A percentile compares a stretch with the other conserved stretches of the same genome.
These are phyloP conservation scores for Oleoguttula mirabilis DNA, from an alignment of 495 filamentous ascomycete genomes.

Conservation along the genomic window DNA sequence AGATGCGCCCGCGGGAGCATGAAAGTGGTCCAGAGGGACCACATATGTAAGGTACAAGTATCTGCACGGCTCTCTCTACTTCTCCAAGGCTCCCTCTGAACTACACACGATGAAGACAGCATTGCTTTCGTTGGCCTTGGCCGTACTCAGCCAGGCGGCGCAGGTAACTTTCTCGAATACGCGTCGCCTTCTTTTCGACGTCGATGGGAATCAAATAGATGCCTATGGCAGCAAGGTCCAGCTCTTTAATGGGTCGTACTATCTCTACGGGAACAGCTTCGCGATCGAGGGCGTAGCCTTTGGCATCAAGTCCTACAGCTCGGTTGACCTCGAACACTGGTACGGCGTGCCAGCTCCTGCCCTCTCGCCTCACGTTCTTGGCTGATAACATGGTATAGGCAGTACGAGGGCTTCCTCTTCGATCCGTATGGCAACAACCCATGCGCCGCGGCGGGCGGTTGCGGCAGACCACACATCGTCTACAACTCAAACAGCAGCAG, in stretches of 20 bases:
- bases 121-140: too few species aligned
- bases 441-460: neutral
- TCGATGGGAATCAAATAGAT: constrained; percentile 8
- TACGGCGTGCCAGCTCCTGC: neutral
- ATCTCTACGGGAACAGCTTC: constrained; percentile 11
- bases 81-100: too few species aligned
- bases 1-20: too few species aligned
- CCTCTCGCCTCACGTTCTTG: neutral
- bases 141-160: too few species aligned
- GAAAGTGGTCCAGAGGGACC: too few species aligned
- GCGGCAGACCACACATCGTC: constrained; percentile 7
- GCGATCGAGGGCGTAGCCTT: neutral
- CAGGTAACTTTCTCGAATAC: constrained; percentile 2
- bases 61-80: too few species aligned
- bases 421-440: constrained; percentile 1
- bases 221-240: constrained; percentile 8
- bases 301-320: constrained; percentile 5
- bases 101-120: too few species aligned
- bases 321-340: neutral
- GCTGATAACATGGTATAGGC: neutral
- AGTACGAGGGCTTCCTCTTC: constrained; percentile 6
- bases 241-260: constrained; percentile 5
- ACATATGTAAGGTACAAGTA: too few species aligned
- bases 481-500: neutral
- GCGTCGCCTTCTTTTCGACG: constrained; percentile 4